Percentiles rank a stretch among this genome's conserved stretches.
Evolutionary conservation across 2,329 filamentous ascomycete species (phyloP).

Genomic region (Grosmannia huntii): DNA sequence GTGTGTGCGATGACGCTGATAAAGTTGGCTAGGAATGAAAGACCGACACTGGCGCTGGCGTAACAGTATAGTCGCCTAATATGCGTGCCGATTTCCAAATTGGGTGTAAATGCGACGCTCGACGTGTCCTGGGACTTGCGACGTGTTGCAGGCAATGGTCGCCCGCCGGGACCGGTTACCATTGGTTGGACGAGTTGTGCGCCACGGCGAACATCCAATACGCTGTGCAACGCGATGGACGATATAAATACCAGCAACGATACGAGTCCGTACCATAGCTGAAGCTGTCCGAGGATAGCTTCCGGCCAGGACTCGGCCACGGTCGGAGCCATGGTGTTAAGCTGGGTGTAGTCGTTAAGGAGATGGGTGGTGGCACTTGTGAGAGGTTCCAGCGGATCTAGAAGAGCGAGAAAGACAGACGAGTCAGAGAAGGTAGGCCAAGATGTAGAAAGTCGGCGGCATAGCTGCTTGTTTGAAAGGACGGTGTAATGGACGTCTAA

Average conservation of each 20-base stretch:
- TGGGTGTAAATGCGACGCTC: slow-evolving; percentile 1
- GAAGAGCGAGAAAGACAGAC: not conserved
- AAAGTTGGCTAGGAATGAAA: slow-evolving; percentile 66
- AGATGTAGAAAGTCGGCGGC: not conserved
- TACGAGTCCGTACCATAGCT: slow-evolving; percentile 39
- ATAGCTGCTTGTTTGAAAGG: not conserved
- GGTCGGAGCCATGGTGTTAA: slow-evolving; percentile 11
- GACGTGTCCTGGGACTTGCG: slow-evolving; percentile 30
- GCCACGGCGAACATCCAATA: slow-evolving; percentile 36
- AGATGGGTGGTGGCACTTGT: slow-evolving; percentile 1
- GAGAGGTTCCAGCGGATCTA: not conserved
- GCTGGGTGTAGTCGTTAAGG: not conserved
- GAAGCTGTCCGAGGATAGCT: slow-evolving; percentile 29
- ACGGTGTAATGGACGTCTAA: slow-evolving; percentile 1
- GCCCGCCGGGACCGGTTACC: slow-evolving; percentile 70
- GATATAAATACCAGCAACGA: slow-evolving; percentile 39
- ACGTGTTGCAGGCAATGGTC: slow-evolving; percentile 63
- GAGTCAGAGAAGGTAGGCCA: not conserved
- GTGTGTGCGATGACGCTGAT: slow-evolving; percentile 63
- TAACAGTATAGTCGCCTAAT: slow-evolving; percentile 64
- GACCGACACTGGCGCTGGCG: slow-evolving; percentile 55
- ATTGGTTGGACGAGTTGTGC: slow-evolving; percentile 33
- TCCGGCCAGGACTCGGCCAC: slow-evolving; percentile 22
- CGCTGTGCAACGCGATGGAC: slow-evolving; percentile 38
- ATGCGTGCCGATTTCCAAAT: slow-evolving; percentile 45